Evolutionary conservation across 2,329 filamentous ascomycete species (phyloP), one percentile per base, ranked within the genome.

Genomic region (Cladosporium sp.): DNA sequence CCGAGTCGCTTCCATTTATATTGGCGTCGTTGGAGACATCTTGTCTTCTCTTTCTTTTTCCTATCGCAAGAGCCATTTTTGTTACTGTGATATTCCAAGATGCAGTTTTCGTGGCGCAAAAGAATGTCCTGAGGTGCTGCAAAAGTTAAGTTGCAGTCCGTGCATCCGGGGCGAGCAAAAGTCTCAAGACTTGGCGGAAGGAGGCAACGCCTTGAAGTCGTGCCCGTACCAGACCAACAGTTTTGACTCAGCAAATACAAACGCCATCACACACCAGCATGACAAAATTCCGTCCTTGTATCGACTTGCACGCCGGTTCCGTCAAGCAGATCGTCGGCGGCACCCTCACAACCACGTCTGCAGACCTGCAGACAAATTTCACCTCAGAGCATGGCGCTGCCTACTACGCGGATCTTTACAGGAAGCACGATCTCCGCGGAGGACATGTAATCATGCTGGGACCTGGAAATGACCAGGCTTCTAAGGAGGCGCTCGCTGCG

Each of bases 321-420:
- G 93, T 98, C 53, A 98, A 98, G 75, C 93, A 98, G 70, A 98
- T 98, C 60, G 91, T 98, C 35, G 93, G 93, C 59, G 92, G 93
- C 53, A 97, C 93, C 1, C 79, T 98, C 55, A 86, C 71, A 79
- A 79, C 65, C 68, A 57, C 53, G 16, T 55, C 60, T 27, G 49
- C 62, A 7, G 60, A 58, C 22, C 78, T 97, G 50, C 86, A 89
- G 72, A 97, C 92, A 41, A 98, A 98, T 71, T 91, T 89, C 73
- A 85, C 95, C 54, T 96, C 93, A 8, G 80, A 84, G 42, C 83
- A 92, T 54, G 86, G 91, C 8, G 83, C 93, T 2, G 79, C 80
- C 3, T 78, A 95, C 72, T 98, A 88, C 68, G 87, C 91, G 29
- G 71, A 75, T 51, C 76, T 97, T 15, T 98, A 98, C 77, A 81